Base-by-base conservation (phyloP, 78 protist species). In the Chrysochromulina parva region DNA sequence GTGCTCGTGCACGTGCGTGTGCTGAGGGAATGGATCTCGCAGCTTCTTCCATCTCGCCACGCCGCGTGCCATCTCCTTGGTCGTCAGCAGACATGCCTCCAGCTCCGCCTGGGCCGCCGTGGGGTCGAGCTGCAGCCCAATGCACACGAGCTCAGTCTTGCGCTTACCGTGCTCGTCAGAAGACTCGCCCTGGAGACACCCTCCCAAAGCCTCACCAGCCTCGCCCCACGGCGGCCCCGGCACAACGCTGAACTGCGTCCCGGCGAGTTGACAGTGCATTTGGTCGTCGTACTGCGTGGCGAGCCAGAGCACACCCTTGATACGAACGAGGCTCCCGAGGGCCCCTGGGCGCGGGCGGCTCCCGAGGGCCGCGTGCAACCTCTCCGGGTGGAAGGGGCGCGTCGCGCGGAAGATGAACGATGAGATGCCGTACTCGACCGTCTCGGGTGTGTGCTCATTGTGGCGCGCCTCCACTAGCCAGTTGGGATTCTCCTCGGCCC, bases 331-430 rank as follows among this genome's bases (percentile, higher is more conserved):
- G 22, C 66, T 14, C 22, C 20, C 66, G 66, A 59, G 24, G 22
- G 66, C 20, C 13, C 60, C 66, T 59, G 22, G 66, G 22, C 22
- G 22, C 66, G 66, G 24, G 66, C 66, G 66, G 22, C 22, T 38
- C 38, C 38, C 38, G 22, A 59, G 66, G 22, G 17, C 24, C 20
- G 66, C 81, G 66, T 69, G 55, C 20, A 93, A 13, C 17, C 91
- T 52, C 50, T 22, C 54, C 5, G 97, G 94, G 74, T 97, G 96
- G 84, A 97, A 95, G 6, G 98, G 97, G 17, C 89, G n/a, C 48
- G 93, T 26, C 9, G 91, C 85, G 19, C 90, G 69, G 54, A 88
- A 97, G 55, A 92, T 80, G 55, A 96, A 95, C 57, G 71, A 76
- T 3, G 48, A 60, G 73, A 97, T 94, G 71, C 97, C 98, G 73